These are phyloP conservation scores for Nitzschia sp. DNA, from an alignment of 108 stramenopile genomes.

Conservation along the genomic window DNA sequence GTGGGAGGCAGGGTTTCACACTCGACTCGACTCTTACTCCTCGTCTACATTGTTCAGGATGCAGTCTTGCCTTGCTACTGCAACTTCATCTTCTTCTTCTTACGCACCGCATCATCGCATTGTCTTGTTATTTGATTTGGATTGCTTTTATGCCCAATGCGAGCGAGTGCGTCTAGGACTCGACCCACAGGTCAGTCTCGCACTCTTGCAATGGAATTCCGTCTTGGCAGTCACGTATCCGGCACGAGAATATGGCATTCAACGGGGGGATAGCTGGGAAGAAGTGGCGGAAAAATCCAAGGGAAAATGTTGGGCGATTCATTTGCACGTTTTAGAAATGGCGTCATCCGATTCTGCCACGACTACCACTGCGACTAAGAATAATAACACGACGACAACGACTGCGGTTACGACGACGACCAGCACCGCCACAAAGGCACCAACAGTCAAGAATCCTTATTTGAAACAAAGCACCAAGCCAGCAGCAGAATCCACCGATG, in stretches of 20 bases:
- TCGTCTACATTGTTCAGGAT: no score
- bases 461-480: not conserved
- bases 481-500: not conserved
- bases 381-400: not conserved
- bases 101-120: slow-evolving; percentile 41
- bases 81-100: no score
- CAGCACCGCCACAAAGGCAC: not conserved
- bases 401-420: not conserved
- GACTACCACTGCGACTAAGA: not conserved
- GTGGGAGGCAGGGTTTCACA: no score
- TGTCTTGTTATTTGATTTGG: slow-evolving; percentile 84
- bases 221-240: slow-evolving; percentile 87
- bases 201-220: slow-evolving; percentile 82
- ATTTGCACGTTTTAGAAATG: slow-evolving; percentile 44
- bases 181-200: slow-evolving; percentile 40
- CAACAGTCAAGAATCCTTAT: not conserved
- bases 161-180: slow-evolving; percentile 80
- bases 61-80: no score
- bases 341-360: not conserved
- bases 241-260: slow-evolving; percentile 65
- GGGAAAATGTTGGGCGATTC: slow-evolving; percentile 48
- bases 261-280: slow-evolving; percentile 78
- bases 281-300: slow-evolving; percentile 52
- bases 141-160: slow-evolving; percentile 91
- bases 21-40: no score